phyloP scores from a whole-genome alignment of 495 filamentous ascomycete genomes.

The Penicillium paradoxum region DNA sequence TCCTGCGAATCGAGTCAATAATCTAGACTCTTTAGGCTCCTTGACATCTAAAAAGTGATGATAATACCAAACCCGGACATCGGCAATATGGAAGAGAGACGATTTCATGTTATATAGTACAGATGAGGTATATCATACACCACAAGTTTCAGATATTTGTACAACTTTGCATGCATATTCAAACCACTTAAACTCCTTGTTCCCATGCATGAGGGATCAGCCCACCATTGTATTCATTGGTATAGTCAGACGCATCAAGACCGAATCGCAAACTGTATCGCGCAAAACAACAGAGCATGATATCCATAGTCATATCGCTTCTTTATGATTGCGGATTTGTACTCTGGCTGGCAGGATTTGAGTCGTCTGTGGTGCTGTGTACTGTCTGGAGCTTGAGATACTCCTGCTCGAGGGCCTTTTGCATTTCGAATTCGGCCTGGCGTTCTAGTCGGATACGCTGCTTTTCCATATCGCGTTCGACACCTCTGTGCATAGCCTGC shows the following conservation, averaged over 20 bases:
- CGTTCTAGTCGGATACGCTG: conserved; percentile 83
- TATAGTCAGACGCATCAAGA: background rate
- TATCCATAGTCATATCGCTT: background rate
- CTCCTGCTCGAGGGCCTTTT: conserved; percentile 77
- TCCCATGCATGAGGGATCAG: background rate
- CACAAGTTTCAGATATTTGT: conserved; percentile 3
- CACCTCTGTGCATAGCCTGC: conserved; percentile 93
- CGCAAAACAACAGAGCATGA: background rate
- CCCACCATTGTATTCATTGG: background rate
- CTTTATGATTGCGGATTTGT: conserved; percentile 19
- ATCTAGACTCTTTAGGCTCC: too few species aligned
- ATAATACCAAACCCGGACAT: too few species aligned
- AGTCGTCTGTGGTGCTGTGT: conserved; percentile 28
- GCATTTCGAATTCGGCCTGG: conserved; percentile 90
- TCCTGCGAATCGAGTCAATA: too few species aligned
- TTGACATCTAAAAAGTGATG: background rate
- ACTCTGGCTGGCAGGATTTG: conserved; percentile 12
- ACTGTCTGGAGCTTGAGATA: conserved; percentile 83
- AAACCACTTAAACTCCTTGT: conserved; percentile 1
- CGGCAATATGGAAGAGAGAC: background rate
- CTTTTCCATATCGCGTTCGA: conserved; percentile 92
- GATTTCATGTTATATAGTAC: conserved; percentile 7
- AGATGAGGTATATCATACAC: background rate
- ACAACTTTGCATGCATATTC: conserved; percentile 3
- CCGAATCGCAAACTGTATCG: background rate